Evolutionary conservation across 352 stramenopile species (phyloP).

Genomic region (Aphanomyces stellatus): DNA sequence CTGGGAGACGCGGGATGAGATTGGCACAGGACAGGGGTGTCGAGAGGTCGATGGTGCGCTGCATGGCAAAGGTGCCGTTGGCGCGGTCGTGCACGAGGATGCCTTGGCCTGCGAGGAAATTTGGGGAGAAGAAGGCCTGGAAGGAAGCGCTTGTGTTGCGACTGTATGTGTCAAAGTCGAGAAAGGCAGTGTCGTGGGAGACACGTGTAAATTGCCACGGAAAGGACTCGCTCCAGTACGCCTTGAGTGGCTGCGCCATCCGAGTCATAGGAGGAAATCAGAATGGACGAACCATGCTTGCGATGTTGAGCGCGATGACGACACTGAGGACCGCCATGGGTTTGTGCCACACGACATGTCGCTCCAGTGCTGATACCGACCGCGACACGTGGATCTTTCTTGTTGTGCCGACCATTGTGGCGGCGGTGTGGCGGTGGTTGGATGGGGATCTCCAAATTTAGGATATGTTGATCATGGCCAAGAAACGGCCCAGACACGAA

Average conservation of each 20-base stretch:
- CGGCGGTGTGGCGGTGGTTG: too few relatives aligned
- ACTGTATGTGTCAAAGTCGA: not conserved
- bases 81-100: not conserved
- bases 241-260: not conserved
- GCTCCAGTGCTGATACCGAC: too few relatives aligned
- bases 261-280: not conserved
- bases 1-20: too few relatives aligned
- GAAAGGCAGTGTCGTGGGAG: not conserved
- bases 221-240: not conserved
- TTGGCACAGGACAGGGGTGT: not conserved
- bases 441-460: too few relatives aligned
- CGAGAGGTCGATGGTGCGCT: too few relatives aligned
- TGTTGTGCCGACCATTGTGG: too few relatives aligned
- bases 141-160: not conserved
- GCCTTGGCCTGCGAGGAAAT: not conserved
- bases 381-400: too few relatives aligned
- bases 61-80: not conserved
- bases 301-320: not conserved
- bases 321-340: not conserved
- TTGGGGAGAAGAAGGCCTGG: not conserved
- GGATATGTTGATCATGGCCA: too few relatives aligned
- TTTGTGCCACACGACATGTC: not conserved
- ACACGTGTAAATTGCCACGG: not conserved
- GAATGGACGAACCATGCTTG: not conserved
- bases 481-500: too few relatives aligned